Percentiles rank a stretch among this genome's conserved stretches.
phyloP scores from a whole-genome alignment of 805 yeast species.

The Brettanomyces nanus region DNA sequence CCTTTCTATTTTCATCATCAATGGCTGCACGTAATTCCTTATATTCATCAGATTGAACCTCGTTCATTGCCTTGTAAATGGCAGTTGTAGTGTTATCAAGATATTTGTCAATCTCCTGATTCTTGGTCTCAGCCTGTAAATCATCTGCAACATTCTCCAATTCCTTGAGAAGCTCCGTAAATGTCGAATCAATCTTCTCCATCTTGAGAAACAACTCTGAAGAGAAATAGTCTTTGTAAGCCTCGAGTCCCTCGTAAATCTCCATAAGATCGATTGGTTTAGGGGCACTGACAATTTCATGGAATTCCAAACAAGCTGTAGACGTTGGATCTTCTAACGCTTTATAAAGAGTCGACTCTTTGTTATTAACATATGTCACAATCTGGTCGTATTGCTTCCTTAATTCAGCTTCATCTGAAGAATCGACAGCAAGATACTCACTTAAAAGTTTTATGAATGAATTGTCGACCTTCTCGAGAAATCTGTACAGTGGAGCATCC shows the following conservation, averaged over 20 bases:
- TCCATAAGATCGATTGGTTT: constrained; percentile 20
- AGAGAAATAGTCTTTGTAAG: constrained; percentile 16
- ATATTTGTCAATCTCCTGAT: constrained; percentile 13
- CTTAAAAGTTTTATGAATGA: constrained; percentile 16
- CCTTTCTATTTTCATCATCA: constrained; percentile 14
- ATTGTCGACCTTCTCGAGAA: constrained; percentile 19
- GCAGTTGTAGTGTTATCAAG: constrained; percentile 12
- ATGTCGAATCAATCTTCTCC: constrained; percentile 16
- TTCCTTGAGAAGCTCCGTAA: constrained; percentile 14
- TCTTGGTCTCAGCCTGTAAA: constrained; percentile 11
- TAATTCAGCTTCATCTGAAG: constrained; percentile 14
- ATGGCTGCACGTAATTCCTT: constrained; percentile 10
- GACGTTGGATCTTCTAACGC: constrained; percentile 17
- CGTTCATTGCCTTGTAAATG: constrained; percentile 18
- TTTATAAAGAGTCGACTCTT: constrained; percentile 14
- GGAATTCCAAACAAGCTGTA: constrained; percentile 12
- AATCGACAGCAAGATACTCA: constrained; percentile 14
- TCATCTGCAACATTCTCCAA: constrained; percentile 20
- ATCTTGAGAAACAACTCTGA: constrained; percentile 12
- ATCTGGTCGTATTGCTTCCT: constrained; percentile 12
- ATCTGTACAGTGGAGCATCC: constrained; percentile 15
- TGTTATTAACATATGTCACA: constrained; percentile 13
- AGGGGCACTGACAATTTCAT: constrained; percentile 17
- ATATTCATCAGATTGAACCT: constrained; percentile 12
- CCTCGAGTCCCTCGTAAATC: constrained; percentile 19